phyloP scores from a whole-genome alignment of 148 eudicot species.

The Diospyros lotus region DNA sequence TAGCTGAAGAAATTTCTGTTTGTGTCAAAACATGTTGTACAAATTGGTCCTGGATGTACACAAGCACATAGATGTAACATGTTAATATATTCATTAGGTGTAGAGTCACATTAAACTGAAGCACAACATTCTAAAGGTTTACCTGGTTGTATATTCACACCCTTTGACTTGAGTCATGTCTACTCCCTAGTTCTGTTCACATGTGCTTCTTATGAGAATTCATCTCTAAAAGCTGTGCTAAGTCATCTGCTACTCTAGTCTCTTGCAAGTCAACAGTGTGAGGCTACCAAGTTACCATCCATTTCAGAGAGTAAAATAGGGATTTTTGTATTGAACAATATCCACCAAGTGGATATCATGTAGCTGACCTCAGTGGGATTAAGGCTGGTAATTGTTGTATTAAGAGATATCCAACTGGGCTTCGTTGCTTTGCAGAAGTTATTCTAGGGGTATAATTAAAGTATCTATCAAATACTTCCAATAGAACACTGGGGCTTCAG shows the following conservation, averaged over 20 bases:
- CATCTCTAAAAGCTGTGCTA: slow-evolving; percentile 3
- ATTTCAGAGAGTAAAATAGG: background rate
- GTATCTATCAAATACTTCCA: background rate
- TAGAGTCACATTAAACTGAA: background rate
- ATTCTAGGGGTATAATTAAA: background rate
- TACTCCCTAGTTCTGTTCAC: slow-evolving; percentile 25
- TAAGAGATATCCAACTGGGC: too few relatives aligned
- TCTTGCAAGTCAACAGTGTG: slow-evolving; percentile 22
- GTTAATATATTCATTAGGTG: background rate
- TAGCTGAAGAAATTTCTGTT: slow-evolving; percentile 12
- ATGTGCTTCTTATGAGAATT: slow-evolving; percentile 9
- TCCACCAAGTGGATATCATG: background rate
- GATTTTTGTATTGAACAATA: background rate
- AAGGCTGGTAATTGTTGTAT: too few relatives aligned
- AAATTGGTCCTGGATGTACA: background rate
- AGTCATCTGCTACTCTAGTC: slow-evolving; percentile 15
- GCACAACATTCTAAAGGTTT: background rate
- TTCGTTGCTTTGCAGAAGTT: background rate
- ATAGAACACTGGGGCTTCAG: too few relatives aligned
- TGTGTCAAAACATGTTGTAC: slow-evolving; percentile 3
- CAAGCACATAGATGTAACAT: background rate
- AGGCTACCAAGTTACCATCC: background rate
- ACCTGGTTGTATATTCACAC: slow-evolving; percentile 16
- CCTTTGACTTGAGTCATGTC: slow-evolving; percentile 30
- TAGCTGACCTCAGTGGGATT: too few relatives aligned